A percentile compares a stretch with the other conserved stretches of the same genome.
phyloP scores from a whole-genome alignment of 495 filamentous ascomycete genomes.

The Penicillium maclennaniae region DNA sequence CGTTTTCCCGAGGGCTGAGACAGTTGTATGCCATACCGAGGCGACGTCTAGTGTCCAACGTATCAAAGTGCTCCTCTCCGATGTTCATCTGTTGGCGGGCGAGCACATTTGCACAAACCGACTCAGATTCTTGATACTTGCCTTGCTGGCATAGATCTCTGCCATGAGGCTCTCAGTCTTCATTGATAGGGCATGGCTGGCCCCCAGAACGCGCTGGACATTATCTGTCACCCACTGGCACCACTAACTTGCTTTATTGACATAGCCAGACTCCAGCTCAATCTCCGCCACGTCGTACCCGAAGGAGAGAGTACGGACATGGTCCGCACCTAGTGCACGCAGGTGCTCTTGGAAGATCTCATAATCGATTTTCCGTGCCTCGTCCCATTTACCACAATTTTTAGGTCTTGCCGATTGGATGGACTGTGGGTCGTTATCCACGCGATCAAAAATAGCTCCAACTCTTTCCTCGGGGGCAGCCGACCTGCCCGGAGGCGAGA shows the following conservation, averaged over 20 bases:
- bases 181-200: conserved; percentile 32
- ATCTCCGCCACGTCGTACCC: conserved; percentile 34
- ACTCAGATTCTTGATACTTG: conserved; percentile 32
- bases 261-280: conserved; percentile 25
- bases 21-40: conserved; percentile 24
- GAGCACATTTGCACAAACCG: conserved; percentile 33
- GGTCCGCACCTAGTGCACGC: conserved; percentile 30
- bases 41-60: conserved; percentile 32
- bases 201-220: conserved; percentile 28
- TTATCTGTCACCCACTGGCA: conserved; percentile 34
- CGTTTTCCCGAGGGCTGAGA: conserved; percentile 23
- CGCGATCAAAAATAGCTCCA: conserved; percentile 20
- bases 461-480: conserved; percentile 10
- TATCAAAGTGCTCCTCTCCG: conserved; percentile 36
- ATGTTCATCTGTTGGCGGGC: conserved; percentile 39
- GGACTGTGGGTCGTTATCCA: conserved; percentile 33
- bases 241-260: conserved; percentile 32
- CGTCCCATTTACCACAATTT: conserved; percentile 30
- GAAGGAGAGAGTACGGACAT: conserved; percentile 29
- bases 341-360: conserved; percentile 38
- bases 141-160: conserved; percentile 29
- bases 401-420: conserved; percentile 29
- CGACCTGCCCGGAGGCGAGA: conserved; percentile 19
- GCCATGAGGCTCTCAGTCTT: conserved; percentile 33
- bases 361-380: conserved; percentile 31